phyloP scores from a whole-genome alignment of 352 stramenopile genomes.

The Phytophthora pluvialis region DNA sequence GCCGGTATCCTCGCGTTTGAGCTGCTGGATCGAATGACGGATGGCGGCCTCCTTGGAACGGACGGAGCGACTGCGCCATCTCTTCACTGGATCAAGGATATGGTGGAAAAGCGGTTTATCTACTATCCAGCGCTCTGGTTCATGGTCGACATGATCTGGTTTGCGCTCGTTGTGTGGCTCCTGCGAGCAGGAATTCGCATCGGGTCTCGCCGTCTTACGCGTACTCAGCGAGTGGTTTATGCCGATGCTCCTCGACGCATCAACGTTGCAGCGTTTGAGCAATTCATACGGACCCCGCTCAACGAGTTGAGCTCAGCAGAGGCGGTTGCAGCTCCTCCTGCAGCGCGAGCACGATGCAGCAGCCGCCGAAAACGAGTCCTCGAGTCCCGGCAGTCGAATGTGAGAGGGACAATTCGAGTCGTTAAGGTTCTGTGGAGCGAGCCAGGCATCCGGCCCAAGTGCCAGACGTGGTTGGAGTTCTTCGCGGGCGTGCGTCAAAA shows the following conservation, averaged over 20 bases:
- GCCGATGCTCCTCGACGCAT: constrained; percentile 44
- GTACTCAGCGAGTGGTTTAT: constrained; percentile 50
- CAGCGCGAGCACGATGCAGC: constrained; percentile 13
- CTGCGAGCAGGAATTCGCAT: constrained; percentile 47
- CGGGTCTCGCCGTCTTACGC: constrained; percentile 43
- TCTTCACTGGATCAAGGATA: constrained; percentile 61
- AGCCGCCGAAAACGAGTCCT: constrained; percentile 31
- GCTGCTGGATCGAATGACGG: constrained; percentile 95
- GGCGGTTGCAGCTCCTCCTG: neutral
- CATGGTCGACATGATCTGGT: constrained; percentile 51
- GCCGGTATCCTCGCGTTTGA: constrained; percentile 93
- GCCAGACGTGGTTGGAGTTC: constrained; percentile 34
- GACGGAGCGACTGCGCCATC: constrained; percentile 48
- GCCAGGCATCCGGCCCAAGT: constrained; percentile 30
- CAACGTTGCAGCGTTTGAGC: constrained; percentile 66
- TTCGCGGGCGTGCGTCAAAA: constrained; percentile 30
- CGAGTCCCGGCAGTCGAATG: constrained; percentile 80
- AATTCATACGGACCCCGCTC: constrained; percentile 43
- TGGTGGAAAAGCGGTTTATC: constrained; percentile 53
- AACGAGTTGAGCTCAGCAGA: constrained; percentile 3
- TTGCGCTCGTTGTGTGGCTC: constrained; percentile 47
- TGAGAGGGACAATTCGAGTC: constrained; percentile 63
- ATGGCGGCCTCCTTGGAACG: constrained; percentile 87
- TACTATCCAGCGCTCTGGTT: constrained; percentile 57
- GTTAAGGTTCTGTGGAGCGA: constrained; percentile 93